Conservation (phyloP, 129 eudicot genomes). For the Artemisia argyi region DNA sequence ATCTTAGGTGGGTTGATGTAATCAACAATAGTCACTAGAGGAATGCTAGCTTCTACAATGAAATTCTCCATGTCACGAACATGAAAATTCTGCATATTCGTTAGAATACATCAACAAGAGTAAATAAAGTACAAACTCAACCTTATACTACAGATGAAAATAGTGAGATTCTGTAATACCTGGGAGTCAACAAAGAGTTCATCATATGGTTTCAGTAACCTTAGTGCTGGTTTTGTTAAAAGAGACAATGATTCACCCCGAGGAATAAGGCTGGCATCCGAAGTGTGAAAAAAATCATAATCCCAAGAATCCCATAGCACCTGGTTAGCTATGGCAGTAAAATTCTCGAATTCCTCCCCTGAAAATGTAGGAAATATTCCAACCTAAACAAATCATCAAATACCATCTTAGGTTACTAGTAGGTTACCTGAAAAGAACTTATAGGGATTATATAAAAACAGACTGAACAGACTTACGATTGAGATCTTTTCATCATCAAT, state of each 20-base stretch:
- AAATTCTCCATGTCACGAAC: slow-evolving; percentile 2
- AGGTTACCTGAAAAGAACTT: not conserved
- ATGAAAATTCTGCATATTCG: slow-evolving; percentile 7
- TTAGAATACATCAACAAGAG: not conserved
- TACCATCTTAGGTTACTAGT: not conserved
- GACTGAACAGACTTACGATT: slow-evolving; percentile 26
- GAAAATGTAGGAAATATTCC: slow-evolving; percentile 57
- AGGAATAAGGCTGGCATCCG: slow-evolving; percentile 59
- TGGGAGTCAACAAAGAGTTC: slow-evolving; percentile 58
- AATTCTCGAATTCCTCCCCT: slow-evolving; percentile 62
- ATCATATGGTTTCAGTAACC: slow-evolving; percentile 74
- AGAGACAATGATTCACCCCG: slow-evolving; percentile 35
- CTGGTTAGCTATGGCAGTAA: slow-evolving; percentile 49
- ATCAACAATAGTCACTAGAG: slow-evolving; percentile 5
- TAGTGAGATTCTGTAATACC: slow-evolving; percentile 30
- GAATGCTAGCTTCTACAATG: slow-evolving; percentile 13
- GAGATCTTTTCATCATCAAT: slow-evolving; percentile 43
- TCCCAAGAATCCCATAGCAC: slow-evolving; percentile 44
- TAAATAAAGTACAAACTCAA: not conserved
- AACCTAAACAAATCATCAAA: slow-evolving; percentile 29
- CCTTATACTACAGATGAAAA: not conserved
- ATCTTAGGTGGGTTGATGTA: not conserved
- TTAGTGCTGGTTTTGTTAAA: slow-evolving; percentile 37
- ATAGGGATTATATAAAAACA: not conserved
- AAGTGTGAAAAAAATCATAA: slow-evolving; percentile 53